Evolutionary conservation across 2,329 filamentous ascomycete species (phyloP).

Genomic region (Endoconidiophora laricicola): DNA sequence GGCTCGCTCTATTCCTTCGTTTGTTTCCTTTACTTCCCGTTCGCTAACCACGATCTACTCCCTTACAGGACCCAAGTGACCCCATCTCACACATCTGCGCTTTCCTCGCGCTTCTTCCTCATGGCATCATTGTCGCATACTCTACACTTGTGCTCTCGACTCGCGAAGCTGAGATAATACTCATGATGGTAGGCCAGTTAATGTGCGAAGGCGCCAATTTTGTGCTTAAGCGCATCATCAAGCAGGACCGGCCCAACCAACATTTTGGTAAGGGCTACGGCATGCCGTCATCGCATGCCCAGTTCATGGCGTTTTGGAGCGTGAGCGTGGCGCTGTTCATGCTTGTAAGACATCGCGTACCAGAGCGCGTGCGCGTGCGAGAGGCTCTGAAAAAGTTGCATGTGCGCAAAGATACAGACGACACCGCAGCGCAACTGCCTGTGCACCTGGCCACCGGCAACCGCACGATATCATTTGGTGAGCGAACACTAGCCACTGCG

Average conservation of each 20-base stretch:
- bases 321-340: slow-evolving; percentile 73
- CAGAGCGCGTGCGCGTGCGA: slow-evolving; percentile 36
- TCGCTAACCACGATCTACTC: neutral
- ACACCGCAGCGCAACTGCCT: neutral
- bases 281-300: slow-evolving; percentile 88
- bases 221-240: slow-evolving; percentile 72
- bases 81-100: slow-evolving; percentile 73
- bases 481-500: slow-evolving; percentile 39
- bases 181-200: slow-evolving; percentile 87
- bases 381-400: neutral
- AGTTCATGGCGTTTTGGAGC: slow-evolving; percentile 87
- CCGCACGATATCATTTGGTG: slow-evolving; percentile 38
- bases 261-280: slow-evolving; percentile 88
- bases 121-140: slow-evolving; percentile 81
- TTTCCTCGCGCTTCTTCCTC: slow-evolving; percentile 84
- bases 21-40: slow-evolving; percentile 1
- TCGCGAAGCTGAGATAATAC: slow-evolving; percentile 71
- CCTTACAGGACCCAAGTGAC: slow-evolving; percentile 65
- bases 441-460: neutral
- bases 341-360: slow-evolving; percentile 37
- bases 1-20: slow-evolving; percentile 18
- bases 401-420: slow-evolving; percentile 15
- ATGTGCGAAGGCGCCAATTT: slow-evolving; percentile 87
- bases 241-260: slow-evolving; percentile 74
- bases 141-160: slow-evolving; percentile 79